Evolutionary conservation across 2,329 filamentous ascomycete genomes (phyloP), one percentile per base, ranked within the genome.

Genomic region (Geosmithia flava): DNA sequence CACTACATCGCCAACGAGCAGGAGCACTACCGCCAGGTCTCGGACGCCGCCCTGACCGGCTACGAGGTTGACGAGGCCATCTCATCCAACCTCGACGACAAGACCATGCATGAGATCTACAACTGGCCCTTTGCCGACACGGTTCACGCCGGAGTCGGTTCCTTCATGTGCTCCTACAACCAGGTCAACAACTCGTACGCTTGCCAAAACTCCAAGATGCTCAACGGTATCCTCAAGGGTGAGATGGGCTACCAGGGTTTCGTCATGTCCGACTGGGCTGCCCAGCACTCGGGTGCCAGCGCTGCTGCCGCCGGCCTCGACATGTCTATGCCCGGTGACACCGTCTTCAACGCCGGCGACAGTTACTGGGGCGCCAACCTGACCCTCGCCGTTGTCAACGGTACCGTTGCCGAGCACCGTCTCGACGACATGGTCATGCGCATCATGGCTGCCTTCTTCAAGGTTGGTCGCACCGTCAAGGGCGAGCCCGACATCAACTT

Each of bases 391-490:
- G 81, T 96, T 6, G 66, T 95, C 55, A 96, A 97, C 59, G 90
- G 90, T 37, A 95, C 89, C 1, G 70, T 97, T 30, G 87, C 91
- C 1, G 80, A 86, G 55, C 95, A 85, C 76, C 80, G 91, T 46
- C 62, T 97, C 10, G 90, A 96, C 56, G 93, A 97, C 60, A 95
- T 95, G 83, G 87, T 80, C 5, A 84, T 88, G 64, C 81, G 93
- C 56, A 95, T 85, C 59, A 83, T 85, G 78, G 74, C 81, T 5
- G 71, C 80, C 41, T 80, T 76, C 60, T 85, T 82, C 69, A 83
- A 84, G 64, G 78, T 82, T 39, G 78, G 79, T 47, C 69, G 72
- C 52, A 72, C 68, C 0, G 55, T 80, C 2, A 64, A 68, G 20
- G 59, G 65, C 4, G 63, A 72, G 46, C 62, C 66, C 0, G 67